Conservation (phyloP, 148 eudicot genomes). For the Agrostemma githago region DNA sequence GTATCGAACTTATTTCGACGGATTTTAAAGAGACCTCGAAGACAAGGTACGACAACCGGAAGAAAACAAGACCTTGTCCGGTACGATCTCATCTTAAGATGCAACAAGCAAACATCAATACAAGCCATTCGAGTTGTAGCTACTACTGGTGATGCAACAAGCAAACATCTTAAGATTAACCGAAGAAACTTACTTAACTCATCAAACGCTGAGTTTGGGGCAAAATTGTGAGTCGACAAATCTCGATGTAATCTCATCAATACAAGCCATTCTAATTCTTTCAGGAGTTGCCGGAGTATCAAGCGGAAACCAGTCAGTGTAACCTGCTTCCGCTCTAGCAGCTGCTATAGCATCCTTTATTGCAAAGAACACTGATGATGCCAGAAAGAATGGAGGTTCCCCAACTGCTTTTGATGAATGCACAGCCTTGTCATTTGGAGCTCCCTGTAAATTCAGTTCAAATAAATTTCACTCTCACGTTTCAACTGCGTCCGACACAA, state of each 20-base stretch:
- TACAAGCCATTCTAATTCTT: slow-evolving; percentile 90
- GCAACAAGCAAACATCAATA: background rate
- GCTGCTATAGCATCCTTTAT: slow-evolving; percentile 86
- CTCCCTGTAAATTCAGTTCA: slow-evolving; percentile 44
- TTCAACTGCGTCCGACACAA: too few relatives aligned
- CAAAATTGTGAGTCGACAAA: slow-evolving; percentile 49
- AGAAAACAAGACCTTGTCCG: too few relatives aligned
- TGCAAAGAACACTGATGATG: slow-evolving; percentile 81
- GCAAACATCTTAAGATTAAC: background rate
- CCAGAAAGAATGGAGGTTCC: slow-evolving; percentile 96
- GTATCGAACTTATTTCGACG: too few relatives aligned
- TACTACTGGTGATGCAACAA: too few relatives aligned
- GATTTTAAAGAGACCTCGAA: too few relatives aligned
- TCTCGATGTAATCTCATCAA: slow-evolving; percentile 50
- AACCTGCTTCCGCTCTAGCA: slow-evolving; percentile 74
- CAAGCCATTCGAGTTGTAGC: too few relatives aligned
- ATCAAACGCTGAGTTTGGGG: slow-evolving; percentile 74
- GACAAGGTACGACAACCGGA: too few relatives aligned
- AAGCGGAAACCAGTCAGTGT: slow-evolving; percentile 78
- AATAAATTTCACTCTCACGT: background rate
- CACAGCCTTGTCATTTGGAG: slow-evolving; percentile 78
- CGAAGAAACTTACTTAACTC: background rate
- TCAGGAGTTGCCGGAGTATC: slow-evolving; percentile 98
- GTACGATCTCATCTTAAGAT: too few relatives aligned
- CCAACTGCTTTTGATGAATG: slow-evolving; percentile 98